Evolutionary conservation across 2,329 filamentous ascomycete genomes (phyloP).

Genomic region (Septoria linicola): DNA sequence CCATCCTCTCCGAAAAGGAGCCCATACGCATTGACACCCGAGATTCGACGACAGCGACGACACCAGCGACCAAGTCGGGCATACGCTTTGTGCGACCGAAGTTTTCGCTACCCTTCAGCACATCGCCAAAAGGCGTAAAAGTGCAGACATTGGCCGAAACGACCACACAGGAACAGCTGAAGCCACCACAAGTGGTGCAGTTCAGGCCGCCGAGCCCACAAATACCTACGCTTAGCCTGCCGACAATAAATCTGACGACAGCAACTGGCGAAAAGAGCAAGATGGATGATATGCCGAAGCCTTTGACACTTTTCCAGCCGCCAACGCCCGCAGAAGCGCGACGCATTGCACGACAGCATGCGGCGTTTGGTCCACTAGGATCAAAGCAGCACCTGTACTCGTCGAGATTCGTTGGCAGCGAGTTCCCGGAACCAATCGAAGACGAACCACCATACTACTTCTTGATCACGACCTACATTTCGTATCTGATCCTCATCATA

Average conservation of each 20-base stretch:
- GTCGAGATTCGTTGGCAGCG: slow-evolving; percentile 79
- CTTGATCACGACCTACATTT: slow-evolving; percentile 96
- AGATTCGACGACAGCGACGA: slow-evolving; percentile 18
- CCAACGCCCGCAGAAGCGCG: slow-evolving; percentile 80
- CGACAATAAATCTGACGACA: slow-evolving; percentile 88
- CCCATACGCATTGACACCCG: slow-evolving; percentile 34
- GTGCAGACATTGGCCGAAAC: slow-evolving; percentile 38
- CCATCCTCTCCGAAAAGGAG: slow-evolving; percentile 55
- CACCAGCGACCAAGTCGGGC: slow-evolving; percentile 6
- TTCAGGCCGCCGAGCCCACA: slow-evolving; percentile 64
- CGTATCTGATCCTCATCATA: slow-evolving; percentile 91
- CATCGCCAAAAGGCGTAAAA: slow-evolving; percentile 31
- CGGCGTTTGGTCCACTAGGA: slow-evolving; percentile 85
- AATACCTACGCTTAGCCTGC: slow-evolving; percentile 74
- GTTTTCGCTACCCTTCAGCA: slow-evolving; percentile 35
- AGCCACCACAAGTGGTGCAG: slow-evolving; percentile 51
- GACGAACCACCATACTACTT: slow-evolving; percentile 97
- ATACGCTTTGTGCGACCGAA: slow-evolving; percentile 30
- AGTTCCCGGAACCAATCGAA: slow-evolving; percentile 79
- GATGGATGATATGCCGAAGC: slow-evolving; percentile 67
- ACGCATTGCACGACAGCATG: slow-evolving; percentile 72
- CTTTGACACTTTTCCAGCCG: slow-evolving; percentile 83
- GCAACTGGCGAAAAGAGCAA: slow-evolving; percentile 74
- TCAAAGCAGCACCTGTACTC: slow-evolving; percentile 82
- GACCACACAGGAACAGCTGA: slow-evolving; percentile 26